Evolutionary conservation across 2,329 filamentous ascomycete species (phyloP).

Genomic region (Dothideomycetes sp.): DNA sequence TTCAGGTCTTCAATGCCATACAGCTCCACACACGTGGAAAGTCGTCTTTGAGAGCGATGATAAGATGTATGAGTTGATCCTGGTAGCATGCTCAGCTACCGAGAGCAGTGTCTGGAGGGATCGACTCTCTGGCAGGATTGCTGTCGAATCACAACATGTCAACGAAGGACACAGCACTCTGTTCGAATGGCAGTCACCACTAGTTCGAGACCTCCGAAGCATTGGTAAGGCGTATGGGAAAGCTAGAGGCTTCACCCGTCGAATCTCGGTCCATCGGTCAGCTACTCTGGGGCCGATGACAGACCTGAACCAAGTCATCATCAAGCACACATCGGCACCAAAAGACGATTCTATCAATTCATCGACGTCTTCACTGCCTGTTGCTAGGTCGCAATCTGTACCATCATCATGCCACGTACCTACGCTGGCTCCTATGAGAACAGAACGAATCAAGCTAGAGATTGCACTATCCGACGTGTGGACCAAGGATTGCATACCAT

Average conservation of each 20-base stretch:
- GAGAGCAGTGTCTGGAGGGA: constrained; percentile 76
- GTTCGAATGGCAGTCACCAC: constrained; percentile 49
- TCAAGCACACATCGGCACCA: constrained; percentile 71
- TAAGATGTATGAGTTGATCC: constrained; percentile 71
- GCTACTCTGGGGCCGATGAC: constrained; percentile 63
- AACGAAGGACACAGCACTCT: constrained; percentile 39
- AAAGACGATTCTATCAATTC: constrained; percentile 42
- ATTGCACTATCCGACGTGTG: constrained; percentile 67
- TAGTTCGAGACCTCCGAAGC: constrained; percentile 62
- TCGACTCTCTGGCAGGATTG: constrained; percentile 49
- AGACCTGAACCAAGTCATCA: constrained; percentile 64
- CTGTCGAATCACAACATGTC: constrained; percentile 42
- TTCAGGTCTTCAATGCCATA: constrained; percentile 81
- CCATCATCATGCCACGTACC: constrained; percentile 60
- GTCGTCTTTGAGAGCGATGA: constrained; percentile 70
- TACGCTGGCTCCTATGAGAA: constrained; percentile 63
- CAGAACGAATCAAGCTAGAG: constrained; percentile 71
- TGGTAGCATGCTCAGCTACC: constrained; percentile 72
- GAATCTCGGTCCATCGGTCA: constrained; percentile 69
- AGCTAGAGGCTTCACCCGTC: constrained; percentile 54
- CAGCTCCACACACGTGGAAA: constrained; percentile 86
- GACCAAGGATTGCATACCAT: constrained; percentile 71
- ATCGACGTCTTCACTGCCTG: constrained; percentile 40
- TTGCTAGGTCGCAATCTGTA: constrained; percentile 72
- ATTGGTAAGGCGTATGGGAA: constrained; percentile 68